Base-by-base conservation (phyloP, 495 filamentous ascomycete species). In the Penicillium cinerascens region DNA sequence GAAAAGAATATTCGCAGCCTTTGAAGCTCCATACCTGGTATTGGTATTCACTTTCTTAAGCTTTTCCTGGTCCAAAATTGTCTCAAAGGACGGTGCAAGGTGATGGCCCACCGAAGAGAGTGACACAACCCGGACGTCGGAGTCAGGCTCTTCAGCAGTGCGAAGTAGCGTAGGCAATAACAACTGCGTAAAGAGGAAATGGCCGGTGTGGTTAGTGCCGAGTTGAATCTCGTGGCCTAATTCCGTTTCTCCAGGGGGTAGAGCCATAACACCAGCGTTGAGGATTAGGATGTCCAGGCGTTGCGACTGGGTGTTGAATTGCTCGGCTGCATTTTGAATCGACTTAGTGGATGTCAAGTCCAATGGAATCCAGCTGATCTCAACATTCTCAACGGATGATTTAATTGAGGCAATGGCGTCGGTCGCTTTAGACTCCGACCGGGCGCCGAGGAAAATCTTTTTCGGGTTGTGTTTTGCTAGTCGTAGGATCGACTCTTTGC, bases 231-330 rank as follows among this genome's bases (percentile, higher is more conserved):
- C 85, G 46, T 78, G 65, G 5, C 75, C 74, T 23, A 72, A 52
- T 41, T 56, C 67, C 50, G 63, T 79, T 47, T 60, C 57, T 7
- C 65, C 63, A 45, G 63, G 59, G 59, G 71, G 68, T 29, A 77
- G 42, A 23, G 73, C 69, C 85, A 88, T 87, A 47, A 87, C 76
- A 5, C 80, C 86, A 11, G 86, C 84, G 42, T 74, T 74, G 25
- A 70, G 85, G 64, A 88, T 81, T 3, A 88, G 58, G 22, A 86
- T 78, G 63, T 88, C 82, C 36, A 89, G 74, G 33, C 80, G 67
- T 39, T 75, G 56, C 29, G 82, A 79, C 38, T 70, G 54, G 64
- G 42, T 64, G 25, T 36, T 70, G 60, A 71, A 83, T 74, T 44
- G 60, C 49, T 67, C 62, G 18, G 76, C 78, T 3, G 82, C 82